Evolutionary conservation across 495 filamentous ascomycete genomes (phyloP).

Genomic region (Podospora comata): DNA sequence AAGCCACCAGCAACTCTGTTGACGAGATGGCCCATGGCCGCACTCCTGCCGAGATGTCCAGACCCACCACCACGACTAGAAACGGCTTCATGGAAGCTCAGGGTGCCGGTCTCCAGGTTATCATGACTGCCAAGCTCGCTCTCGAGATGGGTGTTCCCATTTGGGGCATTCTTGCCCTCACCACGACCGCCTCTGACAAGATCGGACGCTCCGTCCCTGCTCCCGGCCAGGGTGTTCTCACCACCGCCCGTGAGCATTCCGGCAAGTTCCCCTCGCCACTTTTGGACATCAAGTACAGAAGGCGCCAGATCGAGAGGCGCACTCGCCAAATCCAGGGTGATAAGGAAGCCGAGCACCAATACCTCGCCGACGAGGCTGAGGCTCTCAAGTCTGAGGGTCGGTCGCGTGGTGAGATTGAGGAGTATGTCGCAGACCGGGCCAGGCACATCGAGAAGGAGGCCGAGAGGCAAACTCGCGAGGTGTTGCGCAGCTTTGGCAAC

Average conservation of each 20-base stretch:
- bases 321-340: constrained; percentile 90
- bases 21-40: constrained; percentile 94
- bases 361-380: constrained; percentile 82
- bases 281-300: constrained; percentile 94
- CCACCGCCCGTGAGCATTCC: constrained; percentile 87
- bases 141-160: constrained; percentile 99
- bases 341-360: constrained; percentile 92
- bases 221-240: constrained; percentile 94
- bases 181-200: constrained; percentile 98
- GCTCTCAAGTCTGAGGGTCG: constrained; percentile 82
- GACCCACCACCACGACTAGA: constrained; percentile 92
- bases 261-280: constrained; percentile 92
- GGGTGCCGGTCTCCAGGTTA: constrained; percentile 95
- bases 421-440: constrained; percentile 83
- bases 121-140: constrained; percentile 95
- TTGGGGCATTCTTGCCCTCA: constrained; percentile 89
- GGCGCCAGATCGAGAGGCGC: constrained; percentile 87
- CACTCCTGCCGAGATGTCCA: constrained; percentile 95
- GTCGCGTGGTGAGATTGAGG: constrained; percentile 64
- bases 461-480: constrained; percentile 83
- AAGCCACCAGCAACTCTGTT: constrained; percentile 94
- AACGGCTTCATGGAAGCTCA: constrained; percentile 99
- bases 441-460: constrained; percentile 88
- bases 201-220: constrained; percentile 96
- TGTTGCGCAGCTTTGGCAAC: constrained; percentile 86